These are phyloP conservation scores for Fusarium sp. DNA, from an alignment of 2,329 filamentous ascomycete species.

Conservation along the genomic window DNA sequence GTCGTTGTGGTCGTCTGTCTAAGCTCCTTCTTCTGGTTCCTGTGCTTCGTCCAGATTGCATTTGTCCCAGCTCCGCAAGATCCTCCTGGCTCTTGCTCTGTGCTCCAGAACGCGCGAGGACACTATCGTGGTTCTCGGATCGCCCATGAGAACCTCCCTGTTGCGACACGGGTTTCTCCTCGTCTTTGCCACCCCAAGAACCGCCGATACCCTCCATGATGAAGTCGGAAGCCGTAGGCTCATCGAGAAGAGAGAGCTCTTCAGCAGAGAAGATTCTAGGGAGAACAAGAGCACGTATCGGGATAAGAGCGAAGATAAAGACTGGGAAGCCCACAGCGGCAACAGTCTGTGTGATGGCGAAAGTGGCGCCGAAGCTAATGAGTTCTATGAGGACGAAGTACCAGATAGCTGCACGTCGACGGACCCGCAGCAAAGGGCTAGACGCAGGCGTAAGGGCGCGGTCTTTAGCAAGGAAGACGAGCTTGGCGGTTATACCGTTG, in stretches of 20 bases:
- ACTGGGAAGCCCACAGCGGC: slow-evolving; percentile 85
- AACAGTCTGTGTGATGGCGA: slow-evolving; percentile 85
- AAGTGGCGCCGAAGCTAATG: slow-evolving; percentile 79
- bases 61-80: slow-evolving; percentile 51
- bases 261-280: slow-evolving; percentile 69
- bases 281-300: slow-evolving; percentile 72
- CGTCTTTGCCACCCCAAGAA: slow-evolving; percentile 59
- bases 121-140: slow-evolving; percentile 37
- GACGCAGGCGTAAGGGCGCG: slow-evolving; percentile 67
- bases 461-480: slow-evolving; percentile 77
- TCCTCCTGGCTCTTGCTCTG: slow-evolving; percentile 52
- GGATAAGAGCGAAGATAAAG: slow-evolving; percentile 77
- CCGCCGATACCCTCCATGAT: slow-evolving; percentile 82
- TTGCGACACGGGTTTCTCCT: slow-evolving; percentile 35
- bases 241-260: slow-evolving; percentile 74
- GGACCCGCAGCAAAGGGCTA: slow-evolving; percentile 71
- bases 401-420: slow-evolving; percentile 76
- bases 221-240: slow-evolving; percentile 79
- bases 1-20: slow-evolving; percentile 36
- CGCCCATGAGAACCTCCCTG: slow-evolving; percentile 9
- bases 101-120: slow-evolving; percentile 45
- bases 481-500: slow-evolving; percentile 82
- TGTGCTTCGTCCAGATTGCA: slow-evolving; percentile 48
- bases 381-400: slow-evolving; percentile 76
- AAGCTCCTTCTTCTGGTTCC: slow-evolving; percentile 48